These are phyloP conservation scores for Vigna unguiculata DNA, from an alignment of 306 rosid species.

Conservation along the genomic window DNA sequence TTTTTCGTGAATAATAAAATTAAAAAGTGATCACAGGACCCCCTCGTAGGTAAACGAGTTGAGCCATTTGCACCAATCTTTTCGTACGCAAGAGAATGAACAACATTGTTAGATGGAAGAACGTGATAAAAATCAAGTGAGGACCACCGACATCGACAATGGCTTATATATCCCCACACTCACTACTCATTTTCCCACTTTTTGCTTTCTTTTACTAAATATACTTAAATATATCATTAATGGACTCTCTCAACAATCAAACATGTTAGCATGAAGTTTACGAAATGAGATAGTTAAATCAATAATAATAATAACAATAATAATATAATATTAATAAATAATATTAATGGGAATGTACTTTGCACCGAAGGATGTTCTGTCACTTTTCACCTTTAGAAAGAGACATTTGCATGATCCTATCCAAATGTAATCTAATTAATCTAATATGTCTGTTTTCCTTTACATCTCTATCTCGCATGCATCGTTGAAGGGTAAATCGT, in stretches of 20 bases:
- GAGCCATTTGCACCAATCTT: conserved; percentile 34
- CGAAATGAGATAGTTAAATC: background rate
- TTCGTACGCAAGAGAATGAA: conserved; percentile 31
- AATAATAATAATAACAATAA: background rate
- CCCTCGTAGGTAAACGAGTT: conserved; percentile 14
- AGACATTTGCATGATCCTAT: too few species aligned
- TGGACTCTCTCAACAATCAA: background rate
- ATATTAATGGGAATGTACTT: background rate
- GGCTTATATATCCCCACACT: conserved; percentile 41
- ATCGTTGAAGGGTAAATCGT: too few species aligned
- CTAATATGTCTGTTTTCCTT: too few species aligned
- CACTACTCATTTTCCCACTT: conserved; percentile 2
- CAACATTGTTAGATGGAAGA: conserved; percentile 39
- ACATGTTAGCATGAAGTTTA: background rate
- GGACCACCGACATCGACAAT: conserved; percentile 47
- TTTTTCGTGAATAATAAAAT: background rate
- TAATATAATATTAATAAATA: too few species aligned
- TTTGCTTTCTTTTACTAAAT: conserved; percentile 31
- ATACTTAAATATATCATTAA: background rate
- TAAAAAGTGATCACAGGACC: background rate
- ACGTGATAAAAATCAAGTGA: conserved; percentile 24
- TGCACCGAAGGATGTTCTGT: background rate
- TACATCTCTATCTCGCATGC: too few species aligned
- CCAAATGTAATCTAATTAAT: too few species aligned
- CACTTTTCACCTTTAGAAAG: conserved; percentile 7